Percentiles rank a stretch among this genome's conserved stretches.
These are phyloP conservation scores for Ascochyta koolunga DNA, from an alignment of 2,329 filamentous ascomycete genomes.

Conservation along the genomic window DNA sequence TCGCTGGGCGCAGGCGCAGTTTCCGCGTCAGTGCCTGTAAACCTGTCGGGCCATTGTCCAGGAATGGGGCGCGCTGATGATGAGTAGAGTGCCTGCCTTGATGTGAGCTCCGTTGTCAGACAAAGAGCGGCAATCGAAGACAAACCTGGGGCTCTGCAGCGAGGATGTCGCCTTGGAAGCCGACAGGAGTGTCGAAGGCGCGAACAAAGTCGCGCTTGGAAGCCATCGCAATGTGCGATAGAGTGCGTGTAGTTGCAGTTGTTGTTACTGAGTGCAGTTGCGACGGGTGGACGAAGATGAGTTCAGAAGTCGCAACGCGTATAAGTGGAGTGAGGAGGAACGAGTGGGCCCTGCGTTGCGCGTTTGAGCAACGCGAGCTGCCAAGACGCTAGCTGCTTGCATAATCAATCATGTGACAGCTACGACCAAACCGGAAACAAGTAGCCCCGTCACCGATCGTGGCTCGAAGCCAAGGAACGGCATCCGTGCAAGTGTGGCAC, in stretches of 20 bases:
- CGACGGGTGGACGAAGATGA: neutral
- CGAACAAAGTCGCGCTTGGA: constrained; percentile 22
- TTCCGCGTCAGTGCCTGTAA: neutral
- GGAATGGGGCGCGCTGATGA: constrained; percentile 14
- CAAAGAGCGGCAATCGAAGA: constrained; percentile 13
- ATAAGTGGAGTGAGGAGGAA: constrained; percentile 1
- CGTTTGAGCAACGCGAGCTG: neutral
- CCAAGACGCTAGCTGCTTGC: too few relatives aligned
- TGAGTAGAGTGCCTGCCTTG: constrained; percentile 13
- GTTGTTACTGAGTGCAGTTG: neutral
- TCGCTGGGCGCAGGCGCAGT: neutral
- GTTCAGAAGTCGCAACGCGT: constrained; percentile 16
- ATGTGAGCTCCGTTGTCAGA: constrained; percentile 22
- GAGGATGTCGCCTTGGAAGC: constrained; percentile 20
- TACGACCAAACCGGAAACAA: neutral
- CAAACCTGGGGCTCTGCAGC: constrained; percentile 28
- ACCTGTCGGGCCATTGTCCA: constrained; percentile 25
- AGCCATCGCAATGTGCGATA: constrained; percentile 14
- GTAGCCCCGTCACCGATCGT: neutral
- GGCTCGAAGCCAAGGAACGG: constrained; percentile 14
- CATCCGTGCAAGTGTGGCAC: constrained; percentile 20
- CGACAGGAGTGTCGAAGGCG: constrained; percentile 24
- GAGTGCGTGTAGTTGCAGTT: neutral
- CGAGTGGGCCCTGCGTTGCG: neutral
- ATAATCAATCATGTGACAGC: constrained; percentile 6